Base-by-base conservation (phyloP, 257 asterid genomes). In the Solanum pimpinellifolium region DNA sequence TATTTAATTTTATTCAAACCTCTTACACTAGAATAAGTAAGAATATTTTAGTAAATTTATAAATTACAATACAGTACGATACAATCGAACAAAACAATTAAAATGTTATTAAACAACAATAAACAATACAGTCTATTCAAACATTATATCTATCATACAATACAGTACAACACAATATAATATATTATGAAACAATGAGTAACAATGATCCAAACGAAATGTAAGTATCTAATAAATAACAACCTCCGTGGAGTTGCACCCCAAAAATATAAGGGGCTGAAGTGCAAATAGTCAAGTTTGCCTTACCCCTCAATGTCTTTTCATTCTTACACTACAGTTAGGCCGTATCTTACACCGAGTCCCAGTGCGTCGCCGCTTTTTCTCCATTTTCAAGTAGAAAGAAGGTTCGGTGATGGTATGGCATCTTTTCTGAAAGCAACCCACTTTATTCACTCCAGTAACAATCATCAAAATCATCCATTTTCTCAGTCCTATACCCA, bases 381-480 rank as follows among this genome's bases (percentile, higher is more conserved):
- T 39, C 4, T 75, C 33, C 33, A 11, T 23, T 42, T 72, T 16
- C 41, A 16, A 42, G 83, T 46, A n/a, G 3, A 46, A 5, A 78
- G 66, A 46, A 78, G 56, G 27, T 78, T 4, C 3, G 18, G 62
- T 83, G 89, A 47, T 49, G 68, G 44, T 73, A 91, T 91, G 93
- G 94, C 94, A 16, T 90, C 92, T 86, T 87, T 90, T 84, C 86
- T 93, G 7, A 90, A 89, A 87, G 56, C 92, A 9, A 83, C 90
- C 49, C 85, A 90, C 85, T 90, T 89, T 82, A 89, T 88, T 83
- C 93, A 87, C 18, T 91, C 90, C 16, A 93, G 86, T 56, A 87
- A 4, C 59, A 68, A 86, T 3, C 84, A 88, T 1, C 91, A 88
- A 49, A 29, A 42, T 86, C 89, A 72, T 76, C 90, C 90, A 18